A percentile compares a stretch with the other conserved stretches of the same genome.
Conservation (phyloP, 2,329 filamentous ascomycete species). For the Colletotrichum caudatum region DNA sequence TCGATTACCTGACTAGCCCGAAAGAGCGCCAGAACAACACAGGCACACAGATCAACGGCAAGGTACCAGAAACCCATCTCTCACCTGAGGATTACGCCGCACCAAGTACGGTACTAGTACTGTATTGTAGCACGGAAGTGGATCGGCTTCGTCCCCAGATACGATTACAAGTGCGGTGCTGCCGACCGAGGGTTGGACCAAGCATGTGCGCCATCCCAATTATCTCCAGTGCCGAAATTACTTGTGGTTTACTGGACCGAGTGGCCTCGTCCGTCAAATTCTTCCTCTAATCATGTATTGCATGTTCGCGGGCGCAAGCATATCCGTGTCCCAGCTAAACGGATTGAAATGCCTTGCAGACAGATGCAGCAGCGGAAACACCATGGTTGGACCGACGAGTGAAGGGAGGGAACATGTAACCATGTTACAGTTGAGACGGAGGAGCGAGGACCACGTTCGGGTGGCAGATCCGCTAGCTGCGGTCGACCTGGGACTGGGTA, state of each 20-base stretch:
- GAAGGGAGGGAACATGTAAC: conserved; percentile 32
- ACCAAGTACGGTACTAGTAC: neutral
- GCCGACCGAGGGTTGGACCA: conserved; percentile 10
- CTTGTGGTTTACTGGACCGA: neutral
- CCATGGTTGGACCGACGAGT: conserved; percentile 22
- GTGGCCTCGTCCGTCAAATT: conserved; percentile 10
- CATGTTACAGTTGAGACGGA: conserved; percentile 39
- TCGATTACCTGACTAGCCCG: conserved; percentile 14
- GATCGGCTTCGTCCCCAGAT: conserved; percentile 24
- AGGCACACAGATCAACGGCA: neutral
- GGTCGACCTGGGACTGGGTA: conserved; percentile 34
- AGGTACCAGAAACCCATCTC: conserved; percentile 28
- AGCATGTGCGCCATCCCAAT: neutral
- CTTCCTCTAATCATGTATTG: neutral
- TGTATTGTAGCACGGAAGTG: conserved; percentile 29
- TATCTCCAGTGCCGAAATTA: neutral
- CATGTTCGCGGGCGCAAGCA: conserved; percentile 17
- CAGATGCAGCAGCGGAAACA: conserved; percentile 20
- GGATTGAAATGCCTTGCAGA: conserved; percentile 17
- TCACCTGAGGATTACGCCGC: conserved; percentile 27
- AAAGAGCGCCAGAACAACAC: neutral
- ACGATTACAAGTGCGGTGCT: conserved; percentile 19
- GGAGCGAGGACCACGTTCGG: conserved; percentile 39
- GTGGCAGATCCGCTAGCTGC: conserved; percentile 40
- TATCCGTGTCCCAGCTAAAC: conserved; percentile 10